Conservation (phyloP, 371 early-diverging fungal genomes). For the Mucor sp. region DNA sequence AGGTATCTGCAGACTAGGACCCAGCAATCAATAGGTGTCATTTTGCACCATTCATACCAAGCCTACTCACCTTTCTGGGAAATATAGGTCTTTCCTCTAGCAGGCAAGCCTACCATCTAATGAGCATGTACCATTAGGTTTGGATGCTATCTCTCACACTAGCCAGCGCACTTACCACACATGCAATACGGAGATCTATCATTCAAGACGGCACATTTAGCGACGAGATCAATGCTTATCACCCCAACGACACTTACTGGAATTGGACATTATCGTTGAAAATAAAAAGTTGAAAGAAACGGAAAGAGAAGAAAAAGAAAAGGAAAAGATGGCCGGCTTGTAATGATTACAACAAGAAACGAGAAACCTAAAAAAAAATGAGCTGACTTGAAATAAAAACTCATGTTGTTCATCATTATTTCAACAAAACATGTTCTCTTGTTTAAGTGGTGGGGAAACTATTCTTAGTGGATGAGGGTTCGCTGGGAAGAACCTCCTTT, state of each 20-base stretch:
- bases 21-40: background rate
- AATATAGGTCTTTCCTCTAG: constrained; percentile 91
- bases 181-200: constrained; percentile 41
- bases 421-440: background rate
- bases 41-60: background rate
- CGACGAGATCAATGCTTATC: background rate
- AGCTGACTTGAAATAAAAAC: constrained; percentile 12
- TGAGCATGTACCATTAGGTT: background rate
- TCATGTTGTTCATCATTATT: background rate
- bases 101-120: constrained; percentile 87
- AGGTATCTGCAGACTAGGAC: constrained; percentile 84
- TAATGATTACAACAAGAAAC: background rate
- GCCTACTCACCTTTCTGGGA: constrained; percentile 80
- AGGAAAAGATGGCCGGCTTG: background rate
- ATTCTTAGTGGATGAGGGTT: too few relatives aligned
- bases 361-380: background rate
- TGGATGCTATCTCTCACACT: too few relatives aligned
- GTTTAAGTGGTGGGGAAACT: background rate
- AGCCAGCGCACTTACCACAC: constrained; percentile 28
- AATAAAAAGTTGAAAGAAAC: background rate
- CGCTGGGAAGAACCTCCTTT: too few relatives aligned
- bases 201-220: background rate
- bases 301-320: background rate
- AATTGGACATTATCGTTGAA: background rate
- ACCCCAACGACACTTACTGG: background rate